These are phyloP conservation scores for Amanita jacksonii DNA, from an alignment of 768 basidiomycete genomes.

Conservation along the genomic window DNA sequence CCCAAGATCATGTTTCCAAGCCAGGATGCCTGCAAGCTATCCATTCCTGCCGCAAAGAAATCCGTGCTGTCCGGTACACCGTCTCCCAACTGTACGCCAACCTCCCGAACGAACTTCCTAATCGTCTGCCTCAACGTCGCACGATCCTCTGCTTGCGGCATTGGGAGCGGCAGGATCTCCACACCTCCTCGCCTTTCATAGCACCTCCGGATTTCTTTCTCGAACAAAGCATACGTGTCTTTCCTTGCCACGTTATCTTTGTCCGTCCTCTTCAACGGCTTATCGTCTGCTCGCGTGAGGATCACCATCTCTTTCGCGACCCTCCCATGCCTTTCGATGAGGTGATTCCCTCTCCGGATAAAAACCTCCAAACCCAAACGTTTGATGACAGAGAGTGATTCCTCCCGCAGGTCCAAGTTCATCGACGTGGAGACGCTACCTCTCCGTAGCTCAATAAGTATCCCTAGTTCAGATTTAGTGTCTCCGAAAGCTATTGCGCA, in stretches of 20 bases:
- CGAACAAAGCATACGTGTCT: constrained; percentile 22
- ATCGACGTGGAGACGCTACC: not conserved
- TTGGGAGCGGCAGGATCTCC: constrained; percentile 17
- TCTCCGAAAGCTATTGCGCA: constrained; percentile 29
- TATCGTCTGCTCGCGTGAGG: constrained; percentile 21
- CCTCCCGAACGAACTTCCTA: constrained; percentile 15
- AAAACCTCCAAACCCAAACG: constrained; percentile 16
- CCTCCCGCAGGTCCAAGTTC: constrained; percentile 1
- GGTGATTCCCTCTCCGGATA: constrained; percentile 24
- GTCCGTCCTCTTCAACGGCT: constrained; percentile 25
- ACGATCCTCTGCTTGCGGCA: constrained; percentile 13
- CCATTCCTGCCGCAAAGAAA: constrained; percentile 33
- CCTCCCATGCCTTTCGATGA: constrained; percentile 28
- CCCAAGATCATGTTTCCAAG: constrained; percentile 22
- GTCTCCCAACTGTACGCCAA: constrained; percentile 11
- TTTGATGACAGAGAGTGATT: not conserved
- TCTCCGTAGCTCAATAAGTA: constrained; percentile 25
- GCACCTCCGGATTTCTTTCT: constrained; percentile 22
- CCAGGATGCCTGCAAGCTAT: constrained; percentile 28
- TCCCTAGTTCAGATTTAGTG: constrained; percentile 23
- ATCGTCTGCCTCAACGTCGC: constrained; percentile 15
- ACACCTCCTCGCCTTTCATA: constrained; percentile 21
- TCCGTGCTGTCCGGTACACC: constrained; percentile 16
- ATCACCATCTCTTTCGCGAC: constrained; percentile 29
- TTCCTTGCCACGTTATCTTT: constrained; percentile 29